Evolutionary conservation across 495 filamentous ascomycete species (phyloP), one percentile per base, ranked within the genome.

Genomic region (Hyaloscypha variabilis): DNA sequence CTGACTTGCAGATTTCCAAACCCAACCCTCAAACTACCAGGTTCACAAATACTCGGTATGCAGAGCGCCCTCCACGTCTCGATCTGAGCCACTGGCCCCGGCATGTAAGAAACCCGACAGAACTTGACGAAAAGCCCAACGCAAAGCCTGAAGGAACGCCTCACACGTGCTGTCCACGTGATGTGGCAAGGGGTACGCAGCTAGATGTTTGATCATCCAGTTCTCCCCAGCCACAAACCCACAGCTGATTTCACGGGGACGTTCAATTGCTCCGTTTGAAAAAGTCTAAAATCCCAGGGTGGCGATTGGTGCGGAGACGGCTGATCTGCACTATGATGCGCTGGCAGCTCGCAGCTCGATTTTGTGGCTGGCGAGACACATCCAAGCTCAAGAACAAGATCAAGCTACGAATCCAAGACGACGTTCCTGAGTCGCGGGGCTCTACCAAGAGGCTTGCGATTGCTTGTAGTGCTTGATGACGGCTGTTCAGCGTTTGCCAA

Each of bases 391-490:
- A 6, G 11, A 8, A n/a, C 8, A 25, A 10, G 39, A 1, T 10
- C 39, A 46, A 19, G 19, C 23, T n/a, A 6, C n/a, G 21, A 29
- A 54, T 25, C 23, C 21, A 29, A 25, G 51, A 25, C 51, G 21
- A 54, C 23, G 26, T 29, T 1, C 26, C 51, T 29, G 26, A 25
- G 21, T 11, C 4, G 26, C 17, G 26, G 51, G 11, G 3, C 8
- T 24, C n/a, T 57, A 57, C 26, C 34, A 10, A 6, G 19, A 28
- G 11, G 39, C 39, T 46, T 46, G 6, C 11, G 19, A 19, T 46
- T 46, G 51, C 51, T 54, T 54, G 51, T 54, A 54, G 51, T 54
- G 51, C 51, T 54, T 57, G 6, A 25, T 57, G 54, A 29, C 11
- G 29, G 13, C 11, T 19, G 3, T 25, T n/a, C 21, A 25, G 5